Conservation (phyloP, 1,139 yeast genomes). For the Debaryomycetaceae sp. region DNA sequence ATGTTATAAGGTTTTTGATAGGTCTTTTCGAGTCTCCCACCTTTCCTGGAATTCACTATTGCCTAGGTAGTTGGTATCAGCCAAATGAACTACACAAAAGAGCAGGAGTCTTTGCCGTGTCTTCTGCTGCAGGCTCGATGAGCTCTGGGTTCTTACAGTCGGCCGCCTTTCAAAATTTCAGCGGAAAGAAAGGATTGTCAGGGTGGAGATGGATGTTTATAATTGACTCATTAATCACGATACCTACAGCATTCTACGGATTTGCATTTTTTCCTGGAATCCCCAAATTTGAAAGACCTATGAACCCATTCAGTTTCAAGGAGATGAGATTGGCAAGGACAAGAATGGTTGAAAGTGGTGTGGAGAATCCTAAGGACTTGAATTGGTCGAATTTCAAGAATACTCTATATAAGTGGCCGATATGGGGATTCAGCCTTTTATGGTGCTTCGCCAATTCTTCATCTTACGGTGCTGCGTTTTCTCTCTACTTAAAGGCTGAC, state of each 20-base stretch:
- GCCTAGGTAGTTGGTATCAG: conserved; percentile 23
- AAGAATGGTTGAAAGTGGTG: conserved; percentile 20
- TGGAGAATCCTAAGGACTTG: conserved; percentile 22
- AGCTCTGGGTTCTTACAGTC: conserved; percentile 28
- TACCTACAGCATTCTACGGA: conserved; percentile 22
- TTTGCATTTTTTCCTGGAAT: conserved; percentile 31
- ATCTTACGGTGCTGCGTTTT: conserved; percentile 29
- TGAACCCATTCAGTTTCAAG: conserved; percentile 22
- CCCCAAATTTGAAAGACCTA: conserved; percentile 49
- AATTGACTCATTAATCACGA: conserved; percentile 24
- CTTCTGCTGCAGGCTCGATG: conserved; percentile 27
- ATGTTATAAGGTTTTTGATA: conserved; percentile 26
- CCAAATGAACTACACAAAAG: conserved; percentile 24
- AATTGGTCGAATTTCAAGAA: conserved; percentile 20
- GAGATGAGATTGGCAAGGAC: conserved; percentile 11
- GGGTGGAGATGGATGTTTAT: conserved; percentile 34
- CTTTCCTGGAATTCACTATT: conserved; percentile 21
- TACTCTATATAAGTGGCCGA: conserved; percentile 27
- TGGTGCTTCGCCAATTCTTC: conserved; percentile 35
- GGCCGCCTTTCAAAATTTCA: conserved; percentile 18
- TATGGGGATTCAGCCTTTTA: conserved; percentile 32
- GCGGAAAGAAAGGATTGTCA: conserved; percentile 14
- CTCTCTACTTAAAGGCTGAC: conserved; percentile 44
- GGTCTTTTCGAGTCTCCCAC: conserved; percentile 26
- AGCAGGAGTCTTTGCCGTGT: conserved; percentile 23